phyloP scores from a whole-genome alignment of 192 early-diverging fungal species.

The Coemansia erecta region DNA sequence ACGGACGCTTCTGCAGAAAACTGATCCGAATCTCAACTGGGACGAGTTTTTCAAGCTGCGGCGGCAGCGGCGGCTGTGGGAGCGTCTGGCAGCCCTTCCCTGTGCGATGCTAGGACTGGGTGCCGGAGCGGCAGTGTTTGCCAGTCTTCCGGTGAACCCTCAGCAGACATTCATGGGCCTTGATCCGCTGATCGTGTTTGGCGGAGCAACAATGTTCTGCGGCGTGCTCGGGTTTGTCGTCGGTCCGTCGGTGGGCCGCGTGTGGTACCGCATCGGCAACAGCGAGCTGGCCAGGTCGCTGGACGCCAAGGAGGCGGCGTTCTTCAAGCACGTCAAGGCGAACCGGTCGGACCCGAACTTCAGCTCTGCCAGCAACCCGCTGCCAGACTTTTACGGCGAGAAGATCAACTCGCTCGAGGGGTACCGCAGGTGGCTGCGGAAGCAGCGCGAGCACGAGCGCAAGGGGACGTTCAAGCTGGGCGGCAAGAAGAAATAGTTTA shows the following conservation, averaged over 20 bases:
- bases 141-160: slow-evolving; percentile 60
- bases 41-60: slow-evolving; percentile 66
- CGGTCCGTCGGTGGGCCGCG: slow-evolving; percentile 65
- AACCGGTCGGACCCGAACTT: slow-evolving; percentile 68
- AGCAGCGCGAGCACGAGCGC: slow-evolving; percentile 75
- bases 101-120: slow-evolving; percentile 53
- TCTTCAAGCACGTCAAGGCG: slow-evolving; percentile 61
- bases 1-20: no score
- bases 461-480: slow-evolving; percentile 69
- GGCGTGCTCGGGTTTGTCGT: slow-evolving; percentile 61
- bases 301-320: slow-evolving; percentile 57
- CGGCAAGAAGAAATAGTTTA: slow-evolving; percentile 13
- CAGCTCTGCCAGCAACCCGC: slow-evolving; percentile 69
- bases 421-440: slow-evolving; percentile 85
- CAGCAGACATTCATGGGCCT: slow-evolving; percentile 63
- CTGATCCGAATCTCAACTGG: slow-evolving; percentile 48
- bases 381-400: slow-evolving; percentile 92
- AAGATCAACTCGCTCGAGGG: slow-evolving; percentile 80
- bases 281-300: slow-evolving; percentile 31
- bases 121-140: slow-evolving; percentile 57
- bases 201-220: slow-evolving; percentile 54
- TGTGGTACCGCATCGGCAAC: slow-evolving; percentile 57
- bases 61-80: slow-evolving; percentile 60
- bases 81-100: slow-evolving; percentile 59
- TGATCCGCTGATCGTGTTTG: slow-evolving; percentile 63